A percentile compares a stretch with the other conserved stretches of the same genome.
Evolutionary conservation across 371 early-diverging fungal species (phyloP).

Genomic region (Rhizomucor pusillus): DNA sequence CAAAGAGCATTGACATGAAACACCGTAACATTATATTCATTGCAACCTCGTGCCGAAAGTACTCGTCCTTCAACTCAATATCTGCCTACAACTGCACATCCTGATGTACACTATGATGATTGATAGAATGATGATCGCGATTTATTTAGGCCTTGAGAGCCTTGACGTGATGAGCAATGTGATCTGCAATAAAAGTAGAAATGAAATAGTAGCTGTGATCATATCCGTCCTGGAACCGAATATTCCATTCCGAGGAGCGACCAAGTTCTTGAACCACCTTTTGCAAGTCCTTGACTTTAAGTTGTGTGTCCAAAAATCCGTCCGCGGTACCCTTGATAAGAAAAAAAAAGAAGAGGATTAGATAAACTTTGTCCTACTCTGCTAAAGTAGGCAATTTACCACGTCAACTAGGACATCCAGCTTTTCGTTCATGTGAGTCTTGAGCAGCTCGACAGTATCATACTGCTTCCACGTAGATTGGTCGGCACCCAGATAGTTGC

Average conservation of each 20-base stretch:
- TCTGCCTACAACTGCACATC: too few species aligned
- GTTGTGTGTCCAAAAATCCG: slow-evolving; percentile 63
- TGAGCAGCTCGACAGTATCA: slow-evolving; percentile 72
- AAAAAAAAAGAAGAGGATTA: slow-evolving; percentile 9
- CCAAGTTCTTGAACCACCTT: slow-evolving; percentile 40
- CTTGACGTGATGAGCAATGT: slow-evolving; percentile 73
- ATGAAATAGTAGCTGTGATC: slow-evolving; percentile 88
- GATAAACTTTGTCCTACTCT: neutral
- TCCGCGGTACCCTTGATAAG: slow-evolving; percentile 65
- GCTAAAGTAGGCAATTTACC: slow-evolving; percentile 13
- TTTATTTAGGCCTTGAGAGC: slow-evolving; percentile 32
- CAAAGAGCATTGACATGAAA: too few species aligned
- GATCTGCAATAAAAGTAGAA: slow-evolving; percentile 75
- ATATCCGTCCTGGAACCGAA: slow-evolving; percentile 78
- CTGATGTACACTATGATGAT: too few species aligned
- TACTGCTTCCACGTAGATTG: slow-evolving; percentile 64
- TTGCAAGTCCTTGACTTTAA: slow-evolving; percentile 60
- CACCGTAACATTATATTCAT: too few species aligned
- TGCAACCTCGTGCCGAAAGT: too few species aligned
- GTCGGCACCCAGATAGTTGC: slow-evolving; percentile 68
- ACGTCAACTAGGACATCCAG: slow-evolving; percentile 46
- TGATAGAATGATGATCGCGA: too few species aligned
- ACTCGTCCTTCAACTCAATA: too few species aligned
- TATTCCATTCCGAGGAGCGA: slow-evolving; percentile 45
- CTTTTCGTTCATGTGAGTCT: slow-evolving; percentile 23